Evolutionary conservation across 805 yeast species (phyloP), one percentile per base, ranked within the genome.

Genomic region (Saccharomycopsis vini): DNA sequence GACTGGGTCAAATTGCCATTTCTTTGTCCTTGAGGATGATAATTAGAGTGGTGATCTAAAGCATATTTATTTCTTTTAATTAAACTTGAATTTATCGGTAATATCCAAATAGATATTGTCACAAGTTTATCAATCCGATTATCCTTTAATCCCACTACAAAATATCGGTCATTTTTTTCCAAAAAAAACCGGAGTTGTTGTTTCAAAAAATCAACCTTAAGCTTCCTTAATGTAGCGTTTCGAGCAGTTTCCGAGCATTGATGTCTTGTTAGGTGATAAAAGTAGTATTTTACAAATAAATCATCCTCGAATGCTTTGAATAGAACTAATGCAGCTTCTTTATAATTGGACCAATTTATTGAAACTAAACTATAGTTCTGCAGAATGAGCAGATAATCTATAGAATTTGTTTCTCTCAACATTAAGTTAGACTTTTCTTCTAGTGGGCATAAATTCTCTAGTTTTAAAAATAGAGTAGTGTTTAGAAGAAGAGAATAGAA

Each of bases 261-360:
- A 5, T n/a, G 29, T 7, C 18, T 24, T 12, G 7, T 9, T 9
- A 44, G n/a, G 20, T 44, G 47, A 23, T 35, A 22, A 40, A 39
- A 39, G 21, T 26, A 34, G 23, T 39, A 44, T 5, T 29, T 9
- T 7, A 36, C 5, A 22, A 44, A 44, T 5, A 35, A 13, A 26
- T 44, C 47, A 16, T 44, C 23, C 15, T 26, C 31, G 29, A 44
- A 44, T 10, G 47, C 40, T 3, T 22, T 20, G 13, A 7, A 15
- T 13, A 44, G 30, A 9, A 40, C 36, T 29, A 12, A 13, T 19
- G 47, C 44, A 6, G 47, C 47, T 24, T 44, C 34, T 13, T 16
- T 20, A n/a, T 31, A 36, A 23, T 43, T 31, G n/a, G n/a, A n/a
- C n/a, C n/a, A n/a, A n/a, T n/a, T n/a, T n/a, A n/a, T n/a, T n/a